phyloP scores from a whole-genome alignment of 2,329 filamentous ascomycete genomes.

The Chaetomium strumarium region DNA sequence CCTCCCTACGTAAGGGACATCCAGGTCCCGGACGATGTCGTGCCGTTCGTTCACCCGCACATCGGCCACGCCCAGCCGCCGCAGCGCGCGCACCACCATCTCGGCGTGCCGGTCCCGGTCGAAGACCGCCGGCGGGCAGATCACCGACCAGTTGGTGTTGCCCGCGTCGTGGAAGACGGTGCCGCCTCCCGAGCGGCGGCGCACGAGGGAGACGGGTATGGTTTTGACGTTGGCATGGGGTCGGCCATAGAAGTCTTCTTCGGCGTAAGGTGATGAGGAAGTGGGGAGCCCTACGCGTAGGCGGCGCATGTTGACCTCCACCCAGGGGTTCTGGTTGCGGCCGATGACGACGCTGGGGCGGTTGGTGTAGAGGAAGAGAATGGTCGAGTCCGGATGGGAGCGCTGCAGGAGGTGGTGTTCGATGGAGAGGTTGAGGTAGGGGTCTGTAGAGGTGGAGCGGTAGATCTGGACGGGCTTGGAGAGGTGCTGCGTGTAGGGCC shows the following conservation, averaged over 20 bases:
- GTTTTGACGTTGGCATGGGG: background rate
- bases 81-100: conserved; percentile 85
- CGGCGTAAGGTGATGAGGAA: background rate
- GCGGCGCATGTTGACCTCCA: conserved; percentile 71
- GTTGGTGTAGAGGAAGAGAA: conserved; percentile 88
- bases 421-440: conserved; percentile 86
- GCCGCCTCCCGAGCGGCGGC: conserved; percentile 81
- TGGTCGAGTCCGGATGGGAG: conserved; percentile 62
- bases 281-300: conserved; percentile 36
- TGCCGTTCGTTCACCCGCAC: conserved; percentile 80
- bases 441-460: conserved; percentile 62
- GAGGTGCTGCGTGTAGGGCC: conserved; percentile 10
- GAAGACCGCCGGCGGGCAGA: conserved; percentile 70
- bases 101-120: conserved; percentile 81
- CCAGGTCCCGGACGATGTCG: conserved; percentile 68
- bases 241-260: background rate
- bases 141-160: conserved; percentile 93
- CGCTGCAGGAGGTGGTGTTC: conserved; percentile 84
- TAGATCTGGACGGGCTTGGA: conserved; percentile 56
- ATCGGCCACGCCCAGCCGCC: conserved; percentile 45
- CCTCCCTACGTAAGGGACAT: background rate
- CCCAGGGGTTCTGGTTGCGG: conserved; percentile 96
- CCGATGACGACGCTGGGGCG: conserved; percentile 83
- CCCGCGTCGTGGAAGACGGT: conserved; percentile 90
- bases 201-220: conserved; percentile 55